These are phyloP conservation scores for Rosa chinensis DNA, from an alignment of 306 rosid species.

Conservation along the genomic window DNA sequence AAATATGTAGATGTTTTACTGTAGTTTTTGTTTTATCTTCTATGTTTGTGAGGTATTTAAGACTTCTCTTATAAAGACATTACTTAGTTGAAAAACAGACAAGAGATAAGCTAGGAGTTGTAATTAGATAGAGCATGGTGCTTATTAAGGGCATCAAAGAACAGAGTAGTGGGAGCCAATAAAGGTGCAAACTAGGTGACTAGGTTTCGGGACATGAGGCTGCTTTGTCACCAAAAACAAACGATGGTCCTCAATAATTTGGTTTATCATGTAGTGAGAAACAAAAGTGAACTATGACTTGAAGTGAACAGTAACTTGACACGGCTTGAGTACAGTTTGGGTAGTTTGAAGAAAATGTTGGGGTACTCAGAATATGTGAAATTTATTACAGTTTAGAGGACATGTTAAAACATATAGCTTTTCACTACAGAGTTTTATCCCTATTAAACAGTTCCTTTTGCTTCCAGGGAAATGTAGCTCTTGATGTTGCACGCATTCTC, in stretches of 20 bases:
- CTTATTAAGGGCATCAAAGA: not conserved
- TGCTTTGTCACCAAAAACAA: not conserved
- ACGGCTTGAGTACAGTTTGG: not conserved
- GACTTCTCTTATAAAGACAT: not conserved
- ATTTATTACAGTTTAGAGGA: not conserved
- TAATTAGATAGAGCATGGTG: not conserved
- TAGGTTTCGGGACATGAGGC: not conserved
- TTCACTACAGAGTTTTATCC: slow-evolving; percentile 12
- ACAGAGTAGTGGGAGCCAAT: not conserved
- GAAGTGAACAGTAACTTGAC: not conserved
- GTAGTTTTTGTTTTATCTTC: not conserved
- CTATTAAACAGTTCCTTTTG: slow-evolving; percentile 15
- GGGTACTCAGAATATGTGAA: slow-evolving; percentile 1
- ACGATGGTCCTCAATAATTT: not conserved
- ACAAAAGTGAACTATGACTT: not conserved
- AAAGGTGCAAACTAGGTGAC: not conserved
- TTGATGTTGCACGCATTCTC: slow-evolving; percentile 88
- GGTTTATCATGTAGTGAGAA: not conserved
- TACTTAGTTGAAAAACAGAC: not conserved
- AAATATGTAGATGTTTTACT: not conserved
- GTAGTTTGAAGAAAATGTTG: not conserved
- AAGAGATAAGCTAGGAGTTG: not conserved
- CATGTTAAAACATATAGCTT: slow-evolving; percentile 9
- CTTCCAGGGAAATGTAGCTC: slow-evolving; percentile 94
- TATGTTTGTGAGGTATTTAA: not conserved